These are phyloP conservation scores for Eucalyptus curtisii DNA, from an alignment of 345 rosid genomes.

Conservation along the genomic window DNA sequence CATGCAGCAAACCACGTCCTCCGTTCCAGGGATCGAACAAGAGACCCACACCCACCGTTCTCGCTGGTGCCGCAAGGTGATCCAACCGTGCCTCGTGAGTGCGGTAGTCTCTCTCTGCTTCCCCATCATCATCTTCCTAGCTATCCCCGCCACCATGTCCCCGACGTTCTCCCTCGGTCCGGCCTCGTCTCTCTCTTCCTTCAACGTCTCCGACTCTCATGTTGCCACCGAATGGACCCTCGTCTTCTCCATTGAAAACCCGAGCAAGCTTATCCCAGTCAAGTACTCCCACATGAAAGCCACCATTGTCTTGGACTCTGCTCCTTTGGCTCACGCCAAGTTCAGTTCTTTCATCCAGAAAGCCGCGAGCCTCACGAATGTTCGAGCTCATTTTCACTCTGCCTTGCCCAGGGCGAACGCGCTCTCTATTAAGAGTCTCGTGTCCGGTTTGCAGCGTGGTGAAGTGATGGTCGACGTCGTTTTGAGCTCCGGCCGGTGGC, in stretches of 20 bases:
- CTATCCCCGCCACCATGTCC: not conserved
- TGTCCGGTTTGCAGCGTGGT: not conserved
- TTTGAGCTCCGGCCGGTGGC: not conserved
- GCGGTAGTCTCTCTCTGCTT: not conserved
- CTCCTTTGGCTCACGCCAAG: not conserved
- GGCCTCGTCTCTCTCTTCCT: no score
- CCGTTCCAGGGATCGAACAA: not conserved
- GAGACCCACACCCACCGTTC: not conserved
- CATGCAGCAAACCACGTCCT: not conserved
- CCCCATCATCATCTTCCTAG: not conserved
- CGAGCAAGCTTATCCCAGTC: not conserved
- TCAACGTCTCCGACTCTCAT: no score
- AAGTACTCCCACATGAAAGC: not conserved
- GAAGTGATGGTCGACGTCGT: not conserved
- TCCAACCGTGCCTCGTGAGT: not conserved
- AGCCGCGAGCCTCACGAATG: not conserved
- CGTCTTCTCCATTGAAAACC: not conserved
- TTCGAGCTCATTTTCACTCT: not conserved
- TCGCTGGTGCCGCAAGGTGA: not conserved
- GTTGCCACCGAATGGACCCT: not conserved
- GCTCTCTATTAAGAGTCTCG: not conserved
- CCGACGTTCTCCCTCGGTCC: no score
- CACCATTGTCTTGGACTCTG: not conserved
- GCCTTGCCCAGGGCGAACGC: not conserved
- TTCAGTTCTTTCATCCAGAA: not conserved